Conservation (phyloP, 768 basidiomycete genomes). For the Strobilomyces dryophilus region DNA sequence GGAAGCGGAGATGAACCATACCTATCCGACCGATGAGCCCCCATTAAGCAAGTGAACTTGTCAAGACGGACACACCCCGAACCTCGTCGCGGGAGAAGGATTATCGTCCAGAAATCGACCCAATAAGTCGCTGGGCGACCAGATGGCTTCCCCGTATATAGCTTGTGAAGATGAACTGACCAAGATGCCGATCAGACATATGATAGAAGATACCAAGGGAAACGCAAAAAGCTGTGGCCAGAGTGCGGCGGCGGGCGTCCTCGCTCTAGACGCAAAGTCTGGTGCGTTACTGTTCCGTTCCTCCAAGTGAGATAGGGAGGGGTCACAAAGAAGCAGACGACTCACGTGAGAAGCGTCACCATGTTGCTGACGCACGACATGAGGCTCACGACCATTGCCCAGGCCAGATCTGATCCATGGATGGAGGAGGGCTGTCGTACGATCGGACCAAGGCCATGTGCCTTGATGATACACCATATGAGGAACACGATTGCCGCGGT, state of each 20-base stretch:
- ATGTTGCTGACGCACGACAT: slow-evolving; percentile 81
- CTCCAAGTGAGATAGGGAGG: slow-evolving; percentile 12
- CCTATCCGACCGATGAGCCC: slow-evolving; percentile 33
- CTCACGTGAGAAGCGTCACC: slow-evolving; percentile 67
- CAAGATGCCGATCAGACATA: slow-evolving; percentile 77
- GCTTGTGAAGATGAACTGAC: slow-evolving; percentile 74
- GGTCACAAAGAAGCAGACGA: background rate
- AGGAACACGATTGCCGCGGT: slow-evolving; percentile 69
- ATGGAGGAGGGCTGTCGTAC: slow-evolving; percentile 59
- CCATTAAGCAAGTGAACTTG: background rate
- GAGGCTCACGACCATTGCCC: slow-evolving; percentile 69
- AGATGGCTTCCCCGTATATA: slow-evolving; percentile 74
- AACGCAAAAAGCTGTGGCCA: slow-evolving; percentile 68
- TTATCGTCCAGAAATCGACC: slow-evolving; percentile 61
- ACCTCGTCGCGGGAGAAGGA: slow-evolving; percentile 62
- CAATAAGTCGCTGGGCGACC: slow-evolving; percentile 74
- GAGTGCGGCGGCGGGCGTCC: slow-evolving; percentile 52
- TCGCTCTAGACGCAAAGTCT: slow-evolving; percentile 69
- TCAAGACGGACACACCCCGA: slow-evolving; percentile 41
- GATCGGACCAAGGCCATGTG: slow-evolving; percentile 74
- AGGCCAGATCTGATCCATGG: slow-evolving; percentile 64
- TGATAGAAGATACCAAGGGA: slow-evolving; percentile 68
- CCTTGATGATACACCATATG: slow-evolving; percentile 74
- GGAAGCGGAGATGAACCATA: slow-evolving; percentile 74
- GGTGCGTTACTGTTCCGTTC: slow-evolving; percentile 53